Percentiles rank a stretch among this genome's conserved stretches.
Conservation (phyloP, 768 basidiomycete genomes). For the Termitomyces sp. region DNA sequence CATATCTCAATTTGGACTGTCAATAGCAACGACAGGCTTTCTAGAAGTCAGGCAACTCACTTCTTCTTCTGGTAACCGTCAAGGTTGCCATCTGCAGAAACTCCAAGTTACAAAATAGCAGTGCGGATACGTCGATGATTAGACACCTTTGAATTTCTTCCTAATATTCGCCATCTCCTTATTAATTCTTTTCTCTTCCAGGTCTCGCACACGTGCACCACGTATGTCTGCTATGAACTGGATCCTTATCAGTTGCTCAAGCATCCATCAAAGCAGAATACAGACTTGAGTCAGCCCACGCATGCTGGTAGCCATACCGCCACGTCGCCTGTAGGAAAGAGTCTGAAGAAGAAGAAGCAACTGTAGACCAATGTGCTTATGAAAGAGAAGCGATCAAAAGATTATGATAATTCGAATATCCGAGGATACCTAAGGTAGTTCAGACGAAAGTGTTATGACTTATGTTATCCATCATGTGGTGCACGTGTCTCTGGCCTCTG, state of each 20-base stretch:
- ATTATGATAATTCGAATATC: neutral
- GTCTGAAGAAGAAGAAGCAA: neutral
- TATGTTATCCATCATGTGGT: neutral
- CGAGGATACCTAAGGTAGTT: neutral
- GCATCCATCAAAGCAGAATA: neutral
- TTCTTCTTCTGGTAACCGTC: constrained; percentile 94
- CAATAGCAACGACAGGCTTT: neutral
- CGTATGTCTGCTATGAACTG: constrained; percentile 99
- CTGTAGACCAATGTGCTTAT: neutral
- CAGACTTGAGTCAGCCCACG: constrained; percentile 85
- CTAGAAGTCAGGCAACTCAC: constrained; percentile 32
- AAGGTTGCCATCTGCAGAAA: constrained; percentile 65
- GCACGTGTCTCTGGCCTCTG: neutral
- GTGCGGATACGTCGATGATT: neutral
- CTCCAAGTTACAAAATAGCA: neutral
- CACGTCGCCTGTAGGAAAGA: neutral
- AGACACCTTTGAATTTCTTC: constrained; percentile 92
- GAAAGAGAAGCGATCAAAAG: neutral
- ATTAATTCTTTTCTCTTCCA: constrained; percentile 98
- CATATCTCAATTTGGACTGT: constrained; percentile 58
- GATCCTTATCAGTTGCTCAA: constrained; percentile 9
- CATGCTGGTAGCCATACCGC: constrained; percentile 88
- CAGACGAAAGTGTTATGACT: neutral
- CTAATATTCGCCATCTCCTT: constrained; percentile 99
- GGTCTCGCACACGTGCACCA: constrained; percentile 90